Evolutionary conservation across 148 eudicot species (phyloP).

Genomic region (Camellia sinensis): DNA sequence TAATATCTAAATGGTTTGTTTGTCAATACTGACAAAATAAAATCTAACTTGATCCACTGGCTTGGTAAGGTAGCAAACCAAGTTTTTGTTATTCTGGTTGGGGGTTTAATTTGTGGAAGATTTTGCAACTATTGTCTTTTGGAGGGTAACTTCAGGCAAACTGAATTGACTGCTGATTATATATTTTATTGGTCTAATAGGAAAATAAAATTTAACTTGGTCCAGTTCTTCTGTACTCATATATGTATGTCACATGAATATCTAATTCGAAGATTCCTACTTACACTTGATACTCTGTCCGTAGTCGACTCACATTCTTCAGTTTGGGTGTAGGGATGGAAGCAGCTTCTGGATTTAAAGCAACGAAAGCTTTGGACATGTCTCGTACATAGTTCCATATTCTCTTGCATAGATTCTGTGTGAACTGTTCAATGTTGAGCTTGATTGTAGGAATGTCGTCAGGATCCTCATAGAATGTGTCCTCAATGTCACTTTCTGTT

Average conservation of each 20-base stretch:
- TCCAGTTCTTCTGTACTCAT: background rate
- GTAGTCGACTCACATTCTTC: slow-evolving; percentile 47
- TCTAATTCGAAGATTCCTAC: slow-evolving; percentile 18
- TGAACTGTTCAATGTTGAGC: slow-evolving; percentile 46
- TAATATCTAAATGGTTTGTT: background rate
- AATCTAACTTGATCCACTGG: background rate
- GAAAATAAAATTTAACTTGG: background rate
- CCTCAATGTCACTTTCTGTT: slow-evolving; percentile 50
- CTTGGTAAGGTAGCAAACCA: background rate
- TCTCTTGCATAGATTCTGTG: slow-evolving; percentile 36
- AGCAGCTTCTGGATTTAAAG: slow-evolving; percentile 40
- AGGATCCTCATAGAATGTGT: slow-evolving; percentile 44
- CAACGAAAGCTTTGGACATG: slow-evolving; percentile 50
- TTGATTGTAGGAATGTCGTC: slow-evolving; percentile 54
- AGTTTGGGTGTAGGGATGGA: slow-evolving; percentile 52
- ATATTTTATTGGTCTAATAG: background rate
- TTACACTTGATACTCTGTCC: slow-evolving; percentile 67
- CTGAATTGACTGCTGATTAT: background rate
- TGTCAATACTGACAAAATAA: background rate
- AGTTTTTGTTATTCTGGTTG: background rate
- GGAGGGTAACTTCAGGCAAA: background rate
- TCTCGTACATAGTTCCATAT: slow-evolving; percentile 38
- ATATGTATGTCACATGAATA: background rate
- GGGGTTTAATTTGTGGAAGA: slow-evolving; percentile 3
- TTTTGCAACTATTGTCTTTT: background rate